phyloP scores from a whole-genome alignment of 1,139 yeast species.

The Geotrichum carabidarum region DNA sequence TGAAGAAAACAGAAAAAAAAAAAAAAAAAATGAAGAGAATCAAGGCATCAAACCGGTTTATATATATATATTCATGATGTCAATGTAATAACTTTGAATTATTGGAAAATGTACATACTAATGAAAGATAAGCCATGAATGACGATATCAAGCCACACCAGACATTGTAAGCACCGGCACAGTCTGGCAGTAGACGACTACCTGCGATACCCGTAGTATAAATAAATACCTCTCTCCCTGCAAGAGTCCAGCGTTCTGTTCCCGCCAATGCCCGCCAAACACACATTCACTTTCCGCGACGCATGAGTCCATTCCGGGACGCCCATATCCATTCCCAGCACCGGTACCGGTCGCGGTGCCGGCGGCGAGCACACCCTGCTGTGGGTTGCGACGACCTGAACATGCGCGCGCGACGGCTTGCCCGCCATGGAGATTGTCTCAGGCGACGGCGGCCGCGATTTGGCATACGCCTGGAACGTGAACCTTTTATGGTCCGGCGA shows the following conservation, averaged over 20 bases:
- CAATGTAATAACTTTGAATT: too few relatives aligned
- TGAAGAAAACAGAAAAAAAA: too few relatives aligned
- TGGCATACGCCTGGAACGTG: slow-evolving; percentile 30
- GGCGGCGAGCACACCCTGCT: slow-evolving; percentile 4
- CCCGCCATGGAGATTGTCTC: slow-evolving; percentile 10
- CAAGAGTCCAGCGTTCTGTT: slow-evolving; percentile 29
- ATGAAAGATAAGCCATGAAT: background rate
- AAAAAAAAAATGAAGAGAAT: background rate
- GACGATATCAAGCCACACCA: background rate
- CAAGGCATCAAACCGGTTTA: background rate
- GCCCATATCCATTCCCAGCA: slow-evolving; percentile 28
- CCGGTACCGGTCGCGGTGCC: slow-evolving; percentile 20
- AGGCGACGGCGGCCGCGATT: slow-evolving; percentile 22
- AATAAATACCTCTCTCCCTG: slow-evolving; percentile 36
- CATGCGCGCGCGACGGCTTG: slow-evolving; percentile 9
- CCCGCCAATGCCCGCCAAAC: slow-evolving; percentile 36
- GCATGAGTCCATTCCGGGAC: slow-evolving; percentile 32
- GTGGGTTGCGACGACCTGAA: background rate
- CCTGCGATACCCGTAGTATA: slow-evolving; percentile 34
- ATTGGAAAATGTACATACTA: too few relatives aligned
- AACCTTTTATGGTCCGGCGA: slow-evolving; percentile 23
- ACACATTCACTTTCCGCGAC: slow-evolving; percentile 34
- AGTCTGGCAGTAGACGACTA: background rate
- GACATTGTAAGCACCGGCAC: background rate
- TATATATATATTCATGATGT: background rate